Evolutionary conservation across 306 rosid species (phyloP).

Genomic region (Dalbergia cultrata): DNA sequence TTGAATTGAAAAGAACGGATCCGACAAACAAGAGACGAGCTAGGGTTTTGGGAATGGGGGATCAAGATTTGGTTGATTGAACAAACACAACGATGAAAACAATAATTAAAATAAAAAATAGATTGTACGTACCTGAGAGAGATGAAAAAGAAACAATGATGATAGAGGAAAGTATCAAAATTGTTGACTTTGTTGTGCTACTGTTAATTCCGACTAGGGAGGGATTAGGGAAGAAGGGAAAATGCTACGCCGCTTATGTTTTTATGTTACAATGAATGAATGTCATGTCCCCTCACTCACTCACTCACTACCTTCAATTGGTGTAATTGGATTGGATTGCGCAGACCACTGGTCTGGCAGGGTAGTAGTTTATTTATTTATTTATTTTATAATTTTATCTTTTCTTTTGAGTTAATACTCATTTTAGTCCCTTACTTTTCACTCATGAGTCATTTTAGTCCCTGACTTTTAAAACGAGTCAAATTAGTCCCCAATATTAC

Average conservation of each 20-base stretch:
- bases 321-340: constrained; percentile 1
- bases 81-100: constrained; percentile 22
- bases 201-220: constrained; percentile 23
- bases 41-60: constrained; percentile 57
- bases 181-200: constrained; percentile 43
- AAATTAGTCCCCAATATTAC: no score
- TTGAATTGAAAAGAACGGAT: neutral
- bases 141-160: constrained; percentile 31
- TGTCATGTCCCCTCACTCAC: neutral
- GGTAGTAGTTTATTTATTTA: no score
- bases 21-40: constrained; percentile 42
- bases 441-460: no score
- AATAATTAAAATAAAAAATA: neutral
- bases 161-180: constrained; percentile 33
- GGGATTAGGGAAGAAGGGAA: constrained; percentile 7
- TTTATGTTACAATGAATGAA: no score
- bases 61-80: constrained; percentile 28
- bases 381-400: neutral
- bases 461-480: no score
- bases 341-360: no score
- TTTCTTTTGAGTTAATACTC: no score
- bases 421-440: no score
- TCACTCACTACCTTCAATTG: neutral
- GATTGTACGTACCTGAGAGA: constrained; percentile 59
- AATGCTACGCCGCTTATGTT: neutral